A percentile compares a stretch with the other conserved stretches of the same genome.
phyloP scores from a whole-genome alignment of 768 basidiomycete species.

The Fomitopsis pulvina region DNA sequence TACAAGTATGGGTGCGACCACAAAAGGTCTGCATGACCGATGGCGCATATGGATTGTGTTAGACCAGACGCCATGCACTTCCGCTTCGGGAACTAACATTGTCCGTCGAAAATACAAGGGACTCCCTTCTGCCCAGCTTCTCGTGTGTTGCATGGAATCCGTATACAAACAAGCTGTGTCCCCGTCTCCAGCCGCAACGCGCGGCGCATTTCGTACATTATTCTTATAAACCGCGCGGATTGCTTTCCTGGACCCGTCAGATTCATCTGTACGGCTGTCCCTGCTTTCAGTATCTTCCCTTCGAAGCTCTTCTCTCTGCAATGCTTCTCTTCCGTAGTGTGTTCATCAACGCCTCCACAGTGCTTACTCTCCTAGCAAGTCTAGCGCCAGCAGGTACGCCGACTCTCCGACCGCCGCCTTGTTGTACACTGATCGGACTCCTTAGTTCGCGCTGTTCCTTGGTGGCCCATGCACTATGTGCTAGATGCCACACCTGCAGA shows the following conservation, averaged over 20 bases:
- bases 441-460: neutral
- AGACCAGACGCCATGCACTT: neutral
- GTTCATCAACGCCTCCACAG: neutral
- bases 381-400: neutral
- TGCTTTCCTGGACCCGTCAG: neutral
- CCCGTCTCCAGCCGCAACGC: neutral
- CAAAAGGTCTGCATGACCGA: neutral
- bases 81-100: neutral
- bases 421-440: neutral
- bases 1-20: no score
- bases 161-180: neutral
- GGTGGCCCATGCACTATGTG: conserved; percentile 5
- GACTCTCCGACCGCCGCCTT: neutral
- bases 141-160: neutral
- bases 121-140: neutral
- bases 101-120: neutral
- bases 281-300: neutral
- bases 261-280: neutral
- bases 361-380: neutral
- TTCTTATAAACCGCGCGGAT: neutral
- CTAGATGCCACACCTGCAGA: neutral
- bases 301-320: neutral
- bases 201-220: neutral
- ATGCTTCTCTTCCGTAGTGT: conserved; percentile 3
- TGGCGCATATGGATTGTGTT: neutral